phyloP scores from a whole-genome alignment of 805 yeast species.

The Wickerhamomyces sydowiorum region DNA sequence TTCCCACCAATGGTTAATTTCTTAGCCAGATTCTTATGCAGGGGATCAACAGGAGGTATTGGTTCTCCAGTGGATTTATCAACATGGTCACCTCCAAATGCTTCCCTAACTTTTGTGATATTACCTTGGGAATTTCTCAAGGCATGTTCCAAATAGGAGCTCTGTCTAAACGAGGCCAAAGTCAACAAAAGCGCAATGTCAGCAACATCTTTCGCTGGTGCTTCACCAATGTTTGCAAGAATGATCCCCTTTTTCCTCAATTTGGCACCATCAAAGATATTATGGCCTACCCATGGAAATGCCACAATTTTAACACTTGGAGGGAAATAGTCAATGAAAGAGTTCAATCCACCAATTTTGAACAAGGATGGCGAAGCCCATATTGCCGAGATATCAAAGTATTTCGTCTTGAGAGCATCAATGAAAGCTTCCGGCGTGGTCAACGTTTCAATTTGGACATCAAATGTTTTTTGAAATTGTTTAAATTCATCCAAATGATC shows the following conservation, averaged over 20 bases:
- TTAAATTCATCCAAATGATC: constrained; percentile 39
- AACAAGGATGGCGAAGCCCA: constrained; percentile 53
- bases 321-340: constrained; percentile 43
- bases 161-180: constrained; percentile 54
- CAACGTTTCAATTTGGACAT: constrained; percentile 33
- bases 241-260: constrained; percentile 42
- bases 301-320: constrained; percentile 39
- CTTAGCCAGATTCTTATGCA: constrained; percentile 31
- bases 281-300: constrained; percentile 58
- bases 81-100: constrained; percentile 27
- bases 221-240: constrained; percentile 56
- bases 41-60: constrained; percentile 19
- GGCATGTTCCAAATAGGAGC: constrained; percentile 38
- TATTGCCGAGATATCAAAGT: constrained; percentile 42
- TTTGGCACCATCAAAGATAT: constrained; percentile 40
- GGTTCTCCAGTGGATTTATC: constrained; percentile 27
- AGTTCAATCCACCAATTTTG: constrained; percentile 35
- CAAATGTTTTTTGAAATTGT: constrained; percentile 34
- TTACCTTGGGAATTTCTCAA: constrained; percentile 33
- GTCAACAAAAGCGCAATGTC: constrained; percentile 61
- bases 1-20: constrained; percentile 43
- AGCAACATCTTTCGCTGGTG: constrained; percentile 64
- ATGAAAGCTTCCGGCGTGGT: constrained; percentile 37
- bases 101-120: constrained; percentile 40
- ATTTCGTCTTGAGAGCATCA: constrained; percentile 31